Evolutionary conservation across 192 early-diverging fungal genomes (phyloP), one percentile per base, ranked within the genome.

Genomic region (Podila clonocystis): DNA sequence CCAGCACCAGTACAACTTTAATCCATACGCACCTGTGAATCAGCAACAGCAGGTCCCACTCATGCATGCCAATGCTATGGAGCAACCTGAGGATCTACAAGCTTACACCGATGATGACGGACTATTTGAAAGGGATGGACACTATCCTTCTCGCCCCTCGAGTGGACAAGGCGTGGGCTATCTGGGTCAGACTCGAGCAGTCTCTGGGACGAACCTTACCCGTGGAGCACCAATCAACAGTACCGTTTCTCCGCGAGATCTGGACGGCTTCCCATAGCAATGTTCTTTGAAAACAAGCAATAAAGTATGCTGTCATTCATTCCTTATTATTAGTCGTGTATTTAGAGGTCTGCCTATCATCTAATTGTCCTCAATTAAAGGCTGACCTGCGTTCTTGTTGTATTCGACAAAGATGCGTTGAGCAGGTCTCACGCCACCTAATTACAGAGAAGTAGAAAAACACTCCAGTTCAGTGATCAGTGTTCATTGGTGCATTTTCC

Each of bases 371-470:
- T 79, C 75, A 33, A 79, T 63, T 22, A 38, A 58, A 41, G 75
- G 75, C 57, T 69, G 63, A 62, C 82, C 82, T 50, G 82, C 82
- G 60, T 78, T 34, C 62, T 71, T 72, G 63, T 83, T 83, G 65
- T 83, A 83, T 41, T 82, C 82, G 22, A 88, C 69, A 64, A 83
- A 78, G 58, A 88, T 41, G 34, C 87, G 82, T 48, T 73, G 38
- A 19, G 87, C 86, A 3, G 73, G 70, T 50, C 82, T 59, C 33
- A 85, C 82, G 45, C 85, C 82, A 55, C 83, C 83, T 84, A 58
- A 15, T 45, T 45, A 1, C 15, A 45, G 41, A 17, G 31, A 9
- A 75, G 33, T 31, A 41, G 30, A 24, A 30, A 34, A 50, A 34
- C 50, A 73, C n/a, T 2, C 58, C 15, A 11, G 8, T 12, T 22